Evolutionary conservation across 1,284 basidiomycete species (phyloP).

Genomic region (Blastosporella zonata): DNA sequence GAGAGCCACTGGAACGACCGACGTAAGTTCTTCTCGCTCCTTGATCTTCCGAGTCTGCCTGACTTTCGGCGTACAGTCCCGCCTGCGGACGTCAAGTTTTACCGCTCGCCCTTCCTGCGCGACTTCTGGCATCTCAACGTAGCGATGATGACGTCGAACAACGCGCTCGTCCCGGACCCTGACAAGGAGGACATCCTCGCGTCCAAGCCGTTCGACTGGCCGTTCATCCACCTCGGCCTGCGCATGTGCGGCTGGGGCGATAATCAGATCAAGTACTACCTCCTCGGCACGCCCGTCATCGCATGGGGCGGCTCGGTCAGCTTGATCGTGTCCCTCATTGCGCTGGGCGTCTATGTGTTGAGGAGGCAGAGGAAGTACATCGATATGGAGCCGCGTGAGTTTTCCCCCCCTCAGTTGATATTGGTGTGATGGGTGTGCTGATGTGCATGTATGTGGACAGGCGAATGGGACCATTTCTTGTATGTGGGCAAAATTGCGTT

Average conservation of each 20-base stretch:
- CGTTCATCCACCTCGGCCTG: constrained; percentile 82
- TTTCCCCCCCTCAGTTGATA: not conserved
- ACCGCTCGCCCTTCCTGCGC: constrained; percentile 89
- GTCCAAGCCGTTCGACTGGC: constrained; percentile 92
- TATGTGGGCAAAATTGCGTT: constrained; percentile 92
- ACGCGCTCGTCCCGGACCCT: constrained; percentile 93
- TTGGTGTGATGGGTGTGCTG: not conserved
- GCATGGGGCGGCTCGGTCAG: constrained; percentile 86
- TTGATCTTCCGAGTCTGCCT: constrained; percentile 6
- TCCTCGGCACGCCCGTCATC: constrained; percentile 89
- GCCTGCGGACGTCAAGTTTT: constrained; percentile 76
- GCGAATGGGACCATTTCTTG: constrained; percentile 92
- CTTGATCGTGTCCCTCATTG: constrained; percentile 54
- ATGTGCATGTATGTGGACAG: constrained; percentile 30
- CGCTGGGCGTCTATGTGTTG: constrained; percentile 72
- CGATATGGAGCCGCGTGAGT: constrained; percentile 85
- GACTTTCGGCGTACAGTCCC: constrained; percentile 60
- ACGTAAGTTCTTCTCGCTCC: constrained; percentile 49
- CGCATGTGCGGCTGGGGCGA: constrained; percentile 99
- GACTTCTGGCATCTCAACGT: constrained; percentile 99
- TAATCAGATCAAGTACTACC: constrained; percentile 86
- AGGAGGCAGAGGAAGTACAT: constrained; percentile 86
- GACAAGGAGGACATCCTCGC: constrained; percentile 98
- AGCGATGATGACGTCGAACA: constrained; percentile 99
- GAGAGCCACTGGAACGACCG: constrained; percentile 96